Percentiles rank a stretch among this genome's conserved stretches.
phyloP scores from a whole-genome alignment of 2,329 filamentous ascomycete species.

The Pseudogymnoascus sp. region DNA sequence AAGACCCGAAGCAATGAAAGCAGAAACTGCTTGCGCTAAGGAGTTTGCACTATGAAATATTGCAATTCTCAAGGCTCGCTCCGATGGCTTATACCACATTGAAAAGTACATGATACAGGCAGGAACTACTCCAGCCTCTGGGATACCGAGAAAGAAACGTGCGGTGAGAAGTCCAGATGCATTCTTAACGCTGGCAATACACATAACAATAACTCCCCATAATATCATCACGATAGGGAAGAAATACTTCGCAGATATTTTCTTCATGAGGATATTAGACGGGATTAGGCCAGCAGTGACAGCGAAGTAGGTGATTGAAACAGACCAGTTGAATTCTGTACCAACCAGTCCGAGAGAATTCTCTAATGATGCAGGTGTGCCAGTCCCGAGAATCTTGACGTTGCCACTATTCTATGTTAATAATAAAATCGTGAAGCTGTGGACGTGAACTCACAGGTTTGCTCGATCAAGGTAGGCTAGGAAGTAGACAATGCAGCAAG shows the following conservation, averaged over 20 bases:
- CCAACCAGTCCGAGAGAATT: conserved; percentile 16
- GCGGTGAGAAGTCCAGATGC: conserved; percentile 15
- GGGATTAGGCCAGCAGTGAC: conserved; percentile 19
- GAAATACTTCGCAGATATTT: conserved; percentile 16
- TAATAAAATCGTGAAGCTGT: no score
- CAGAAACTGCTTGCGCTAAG: conserved; percentile 19
- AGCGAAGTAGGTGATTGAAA: conserved; percentile 20
- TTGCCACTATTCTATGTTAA: conserved; percentile 9
- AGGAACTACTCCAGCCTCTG: conserved; percentile 21
- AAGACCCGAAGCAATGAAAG: conserved; percentile 20
- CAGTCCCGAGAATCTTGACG: conserved; percentile 16
- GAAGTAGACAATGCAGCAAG: conserved; percentile 20
- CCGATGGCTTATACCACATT: conserved; percentile 24
- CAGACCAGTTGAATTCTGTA: conserved; percentile 20
- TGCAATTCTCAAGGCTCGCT: conserved; percentile 20
- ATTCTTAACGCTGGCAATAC: conserved; percentile 14
- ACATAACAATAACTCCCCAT: conserved; percentile 7
- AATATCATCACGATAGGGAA: conserved; percentile 7
- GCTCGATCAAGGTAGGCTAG: conserved; percentile 19
- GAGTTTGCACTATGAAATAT: conserved; percentile 21
- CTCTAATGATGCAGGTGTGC: conserved; percentile 13
- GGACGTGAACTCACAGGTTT: conserved; percentile 11
- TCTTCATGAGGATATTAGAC: conserved; percentile 20
- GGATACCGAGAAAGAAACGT: conserved; percentile 20
- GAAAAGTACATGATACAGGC: conserved; percentile 24